Evolutionary conservation across 2,329 filamentous ascomycete genomes (phyloP), one percentile per base, ranked within the genome.

Genomic region (Colletotrichum coccodes): DNA sequence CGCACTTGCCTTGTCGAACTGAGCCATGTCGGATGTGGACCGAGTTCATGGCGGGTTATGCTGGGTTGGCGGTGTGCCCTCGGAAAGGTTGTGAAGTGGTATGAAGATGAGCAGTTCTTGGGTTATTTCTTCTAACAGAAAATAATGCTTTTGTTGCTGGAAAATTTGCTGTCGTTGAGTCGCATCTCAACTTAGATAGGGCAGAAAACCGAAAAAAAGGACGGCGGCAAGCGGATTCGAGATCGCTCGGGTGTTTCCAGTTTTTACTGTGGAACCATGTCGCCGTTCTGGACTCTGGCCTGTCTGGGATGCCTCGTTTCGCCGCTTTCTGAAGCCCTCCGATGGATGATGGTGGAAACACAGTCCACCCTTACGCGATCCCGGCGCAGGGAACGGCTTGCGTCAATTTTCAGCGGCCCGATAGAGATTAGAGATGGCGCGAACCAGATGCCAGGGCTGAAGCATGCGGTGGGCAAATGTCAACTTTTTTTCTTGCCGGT

Each of bases 401-500:
- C 56, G 56, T 59, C 56, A 59, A 59, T 59, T 47, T 44, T 59
- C 21, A 28, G 56, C 42, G 56, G 42, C 42, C 40, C 56, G 56
- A 59, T 59, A 59, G 12, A 26, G 30, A 59, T 59, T 59, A 18
- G n/a, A 59, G 56, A 21, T 21, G 54, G 54, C 56, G 56, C 40
- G 56, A 59, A 59, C 40, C 56, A 47, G 40, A 59, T 36, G 56
- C 56, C 56, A 59, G 56, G 56, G 56, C 56, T 59, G 56, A 59
- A 26, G 42, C 56, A 59, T 47, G 28, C 40, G 38, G 53, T 42
- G 18, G 36, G 38, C 16, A 30, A 26, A 47, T 23, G 23, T 49
- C 46, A 28, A 30, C 2, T 30, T 34, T 58, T 46, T 23, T 32
- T 23, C 1, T 16, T 30, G 7, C 9, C 28, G 16, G 49, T 52